Base-by-base conservation (phyloP, 805 yeast species). In the Huiozyma sinensis region DNA sequence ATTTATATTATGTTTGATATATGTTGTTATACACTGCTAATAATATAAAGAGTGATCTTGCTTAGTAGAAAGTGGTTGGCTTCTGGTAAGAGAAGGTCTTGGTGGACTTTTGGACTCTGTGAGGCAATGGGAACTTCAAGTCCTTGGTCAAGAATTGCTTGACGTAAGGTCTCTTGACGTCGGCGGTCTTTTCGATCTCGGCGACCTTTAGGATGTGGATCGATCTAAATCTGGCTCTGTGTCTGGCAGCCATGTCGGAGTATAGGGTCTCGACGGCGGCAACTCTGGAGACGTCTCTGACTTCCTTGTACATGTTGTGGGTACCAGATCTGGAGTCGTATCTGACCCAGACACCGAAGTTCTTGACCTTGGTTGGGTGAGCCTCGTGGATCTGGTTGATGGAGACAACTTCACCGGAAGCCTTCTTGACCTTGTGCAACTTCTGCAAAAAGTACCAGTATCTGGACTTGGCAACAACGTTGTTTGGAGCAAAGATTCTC, bases 261-360 rank as follows among this genome's bases (percentile, higher is more conserved):
- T 92, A 92, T 83, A 92, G 83, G 69, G 92, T 77, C 75, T 85
- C 95, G 69, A 92, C 97, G 62, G 97, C 98, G 72, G 86, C 95
- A 56, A 88, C 95, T 80, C 99, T 92, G 79, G 96, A 76, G 64
- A 90, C 95, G 66, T 90, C 98, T 77, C 98, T 88, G 90, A 87
- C 86, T 80, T 92, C 99, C 82, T 92, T 92, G 96, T 92, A 92
- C 97, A 92, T 92, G 94, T 92, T 92, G 95, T 92, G 98, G 68
- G 95, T 89, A 79, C 99, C 99, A 61, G 98, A 92, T 84, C 99
- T 94, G 59, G 99, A 92, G 72, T 92, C 98, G 85, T 92, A 92
- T 81, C 98, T 89, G 72, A 92, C 84, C 99, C 99, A 92, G 78
- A 92, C 73, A 79, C 97, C 98, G 71, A 89, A 92, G 86, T 89